Percentiles rank a stretch among this genome's conserved stretches.
Evolutionary conservation across 495 filamentous ascomycete genomes (phyloP).

Genomic region (Penicillium steckii): DNA sequence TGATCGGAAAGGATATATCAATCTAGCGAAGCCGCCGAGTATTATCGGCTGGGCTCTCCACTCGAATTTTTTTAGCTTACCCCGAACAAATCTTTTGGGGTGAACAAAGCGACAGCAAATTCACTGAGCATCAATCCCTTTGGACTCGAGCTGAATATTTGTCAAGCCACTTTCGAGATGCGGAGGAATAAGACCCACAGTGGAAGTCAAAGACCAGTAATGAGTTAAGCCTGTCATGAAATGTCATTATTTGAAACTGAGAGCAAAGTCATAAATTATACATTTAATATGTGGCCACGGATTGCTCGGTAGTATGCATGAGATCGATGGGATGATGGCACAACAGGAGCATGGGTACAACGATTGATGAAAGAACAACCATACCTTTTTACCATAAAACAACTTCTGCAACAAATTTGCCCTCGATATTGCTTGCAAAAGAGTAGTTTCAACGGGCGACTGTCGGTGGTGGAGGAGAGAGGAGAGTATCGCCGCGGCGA

Average conservation of each 20-base stretch:
- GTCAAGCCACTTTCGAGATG: background rate
- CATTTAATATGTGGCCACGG: background rate
- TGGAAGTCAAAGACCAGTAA: background rate
- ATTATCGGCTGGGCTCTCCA: too few species aligned
- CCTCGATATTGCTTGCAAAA: background rate
- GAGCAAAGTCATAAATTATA: background rate
- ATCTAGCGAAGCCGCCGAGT: too few species aligned
- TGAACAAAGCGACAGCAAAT: background rate
- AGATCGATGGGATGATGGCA: background rate
- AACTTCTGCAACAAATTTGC: background rate
- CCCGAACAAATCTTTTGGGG: too few species aligned
- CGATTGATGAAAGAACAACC: background rate
- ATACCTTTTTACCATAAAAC: background rate
- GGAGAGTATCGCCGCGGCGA: background rate
- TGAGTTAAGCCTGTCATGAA: background rate
- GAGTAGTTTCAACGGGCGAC: background rate
- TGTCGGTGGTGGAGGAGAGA: background rate
- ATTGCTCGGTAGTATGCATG: background rate
- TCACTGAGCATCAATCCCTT: background rate
- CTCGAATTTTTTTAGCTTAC: too few species aligned
- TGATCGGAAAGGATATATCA: too few species aligned
- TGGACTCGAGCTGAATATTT: background rate
- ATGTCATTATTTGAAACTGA: background rate
- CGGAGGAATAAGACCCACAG: background rate
- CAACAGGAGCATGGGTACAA: background rate